These are phyloP conservation scores for Fistulina hepatica DNA, from an alignment of 1,284 basidiomycete genomes.

Conservation along the genomic window DNA sequence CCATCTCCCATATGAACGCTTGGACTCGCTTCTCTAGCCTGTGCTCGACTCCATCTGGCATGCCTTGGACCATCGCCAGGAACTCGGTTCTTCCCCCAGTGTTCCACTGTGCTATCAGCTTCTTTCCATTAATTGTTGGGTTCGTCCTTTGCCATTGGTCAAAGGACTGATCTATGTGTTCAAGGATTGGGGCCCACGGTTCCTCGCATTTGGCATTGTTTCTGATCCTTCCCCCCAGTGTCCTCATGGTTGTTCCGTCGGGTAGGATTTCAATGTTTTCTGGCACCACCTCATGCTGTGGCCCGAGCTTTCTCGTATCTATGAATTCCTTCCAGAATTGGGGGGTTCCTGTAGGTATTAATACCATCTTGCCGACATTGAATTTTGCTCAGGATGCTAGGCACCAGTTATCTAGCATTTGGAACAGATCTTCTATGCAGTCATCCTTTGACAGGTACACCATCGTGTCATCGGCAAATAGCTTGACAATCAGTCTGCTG, in stretches of 20 bases:
- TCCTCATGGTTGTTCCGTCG: conserved; percentile 11
- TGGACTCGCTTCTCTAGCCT: conserved; percentile 6
- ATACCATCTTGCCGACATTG: conserved; percentile 14
- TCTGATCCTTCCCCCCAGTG: conserved; percentile 17
- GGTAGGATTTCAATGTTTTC: conserved; percentile 10
- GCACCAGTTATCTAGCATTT: conserved; percentile 12
- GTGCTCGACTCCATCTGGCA: conserved; percentile 13
- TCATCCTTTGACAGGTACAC: conserved; percentile 5
- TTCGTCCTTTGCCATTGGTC: conserved; percentile 10
- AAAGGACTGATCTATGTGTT: conserved; percentile 12
- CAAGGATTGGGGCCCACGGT: conserved; percentile 12
- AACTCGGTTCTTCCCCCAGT: conserved; percentile 13
- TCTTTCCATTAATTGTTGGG: conserved; percentile 14
- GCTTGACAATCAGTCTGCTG: conserved; percentile 7
- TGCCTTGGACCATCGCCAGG: conserved; percentile 17
- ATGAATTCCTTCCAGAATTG: conserved; percentile 9
- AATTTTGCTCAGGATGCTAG: conserved; percentile 13
- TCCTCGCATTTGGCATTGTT: conserved; percentile 9
- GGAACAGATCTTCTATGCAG: conserved; percentile 5
- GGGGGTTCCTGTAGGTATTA: conserved; percentile 12
- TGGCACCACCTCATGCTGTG: conserved; percentile 3
- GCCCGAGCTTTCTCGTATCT: conserved; percentile 3
- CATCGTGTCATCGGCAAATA: conserved; percentile 7
- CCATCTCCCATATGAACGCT: too few relatives aligned
- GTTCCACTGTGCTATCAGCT: conserved; percentile 13